Evolutionary conservation across 2,329 filamentous ascomycete genomes (phyloP).

Genomic region (Amauroascus verrucosus): DNA sequence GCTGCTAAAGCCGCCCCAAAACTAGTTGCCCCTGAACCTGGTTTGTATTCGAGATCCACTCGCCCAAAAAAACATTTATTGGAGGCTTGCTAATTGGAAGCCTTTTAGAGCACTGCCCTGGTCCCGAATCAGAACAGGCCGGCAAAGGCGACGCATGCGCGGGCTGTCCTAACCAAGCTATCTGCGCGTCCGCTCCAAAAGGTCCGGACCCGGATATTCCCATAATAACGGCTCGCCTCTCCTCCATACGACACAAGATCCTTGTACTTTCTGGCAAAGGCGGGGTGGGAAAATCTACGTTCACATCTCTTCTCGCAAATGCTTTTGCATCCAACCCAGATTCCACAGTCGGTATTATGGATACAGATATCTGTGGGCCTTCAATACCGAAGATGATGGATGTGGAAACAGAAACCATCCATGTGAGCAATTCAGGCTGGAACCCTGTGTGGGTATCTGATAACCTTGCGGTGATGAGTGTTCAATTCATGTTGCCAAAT

Average conservation of each 20-base stretch:
- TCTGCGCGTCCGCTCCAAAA: conserved; percentile 89
- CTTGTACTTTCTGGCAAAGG: conserved; percentile 90
- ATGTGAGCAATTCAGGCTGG: conserved; percentile 81
- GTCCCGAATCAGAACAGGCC: conserved; percentile 50
- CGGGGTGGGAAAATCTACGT: conserved; percentile 92
- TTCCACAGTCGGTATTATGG: conserved; percentile 83
- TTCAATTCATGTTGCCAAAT: conserved; percentile 95
- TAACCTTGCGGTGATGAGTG: conserved; percentile 90
- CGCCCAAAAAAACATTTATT: too few relatives aligned
- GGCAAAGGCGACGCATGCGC: conserved; percentile 70
- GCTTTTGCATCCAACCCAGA: conserved; percentile 75
- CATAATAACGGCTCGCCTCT: conserved; percentile 71
- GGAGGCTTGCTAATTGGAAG: conserved; percentile 2
- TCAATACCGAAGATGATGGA: conserved; percentile 99
- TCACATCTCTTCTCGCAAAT: conserved; percentile 77
- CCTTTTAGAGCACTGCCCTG: conserved; percentile 74
- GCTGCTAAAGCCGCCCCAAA: conserved; percentile 68
- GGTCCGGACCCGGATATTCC: conserved; percentile 92
- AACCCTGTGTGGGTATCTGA: conserved; percentile 91
- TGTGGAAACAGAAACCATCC: conserved; percentile 85
- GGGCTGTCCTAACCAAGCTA: conserved; percentile 89
- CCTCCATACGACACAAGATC: conserved; percentile 79
- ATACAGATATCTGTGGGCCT: conserved; percentile 94
- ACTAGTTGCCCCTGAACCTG: conserved; percentile 84
- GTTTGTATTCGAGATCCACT: conserved; percentile 27